These are phyloP conservation scores for Podospora pseudoanserina DNA, from an alignment of 495 filamentous ascomycete genomes.

Conservation along the genomic window DNA sequence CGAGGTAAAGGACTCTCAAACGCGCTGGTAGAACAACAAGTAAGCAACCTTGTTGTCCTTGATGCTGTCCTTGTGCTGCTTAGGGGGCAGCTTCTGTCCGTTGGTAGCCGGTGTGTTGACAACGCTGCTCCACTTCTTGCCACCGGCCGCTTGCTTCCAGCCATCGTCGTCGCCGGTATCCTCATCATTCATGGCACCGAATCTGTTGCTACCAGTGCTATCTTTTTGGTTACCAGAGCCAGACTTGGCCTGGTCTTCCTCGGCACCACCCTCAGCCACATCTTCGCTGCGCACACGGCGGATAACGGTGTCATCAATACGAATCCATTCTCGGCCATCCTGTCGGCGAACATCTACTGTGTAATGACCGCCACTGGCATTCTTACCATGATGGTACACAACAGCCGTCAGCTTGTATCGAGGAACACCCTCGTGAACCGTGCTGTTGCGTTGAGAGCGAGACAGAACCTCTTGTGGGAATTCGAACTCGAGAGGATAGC, in stretches of 20 bases:
- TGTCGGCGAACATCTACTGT: slow-evolving; percentile 94
- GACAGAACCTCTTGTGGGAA: slow-evolving; percentile 92
- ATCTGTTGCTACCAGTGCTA: slow-evolving; percentile 54
- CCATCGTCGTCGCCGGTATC: slow-evolving; percentile 66
- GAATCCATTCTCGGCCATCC: slow-evolving; percentile 90
- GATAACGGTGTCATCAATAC: slow-evolving; percentile 90
- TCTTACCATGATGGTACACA: slow-evolving; percentile 96
- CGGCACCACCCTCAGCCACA: slow-evolving; percentile 79
- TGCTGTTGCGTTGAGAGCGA: slow-evolving; percentile 60
- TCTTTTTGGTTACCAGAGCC: slow-evolving; percentile 47
- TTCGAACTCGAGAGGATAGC: slow-evolving; percentile 90
- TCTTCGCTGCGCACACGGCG: slow-evolving; percentile 82
- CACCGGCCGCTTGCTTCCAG: slow-evolving; percentile 80
- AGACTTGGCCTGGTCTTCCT: slow-evolving; percentile 68
- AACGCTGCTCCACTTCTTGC: slow-evolving; percentile 62
- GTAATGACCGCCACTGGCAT: slow-evolving; percentile 91
- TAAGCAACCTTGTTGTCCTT: slow-evolving; percentile 97
- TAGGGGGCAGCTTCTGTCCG: slow-evolving; percentile 51
- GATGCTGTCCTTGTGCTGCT: slow-evolving; percentile 64
- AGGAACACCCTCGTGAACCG: slow-evolving; percentile 58
- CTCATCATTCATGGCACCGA: slow-evolving; percentile 63
- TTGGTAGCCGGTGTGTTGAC: slow-evolving; percentile 57
- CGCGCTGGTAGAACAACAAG: slow-evolving; percentile 87
- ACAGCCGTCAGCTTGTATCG: slow-evolving; percentile 85
- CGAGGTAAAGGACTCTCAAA: slow-evolving; percentile 38